Evolutionary conservation across 805 yeast genomes (phyloP), one percentile per base, ranked within the genome.

Genomic region (Starmerella apis): DNA sequence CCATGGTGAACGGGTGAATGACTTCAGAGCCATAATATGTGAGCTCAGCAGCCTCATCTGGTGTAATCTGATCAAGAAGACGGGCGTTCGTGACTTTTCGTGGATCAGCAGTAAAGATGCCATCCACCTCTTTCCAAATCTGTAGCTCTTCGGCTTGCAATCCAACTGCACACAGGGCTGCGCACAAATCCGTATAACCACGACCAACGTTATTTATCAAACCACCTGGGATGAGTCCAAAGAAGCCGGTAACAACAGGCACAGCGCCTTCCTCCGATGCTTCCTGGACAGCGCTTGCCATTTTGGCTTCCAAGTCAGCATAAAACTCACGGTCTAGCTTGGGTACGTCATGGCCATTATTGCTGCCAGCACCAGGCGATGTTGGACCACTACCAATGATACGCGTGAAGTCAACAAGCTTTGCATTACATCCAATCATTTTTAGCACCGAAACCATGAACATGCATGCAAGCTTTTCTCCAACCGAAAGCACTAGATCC

Each of bases 61-160:
- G 98, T 0, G 97, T 92, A 55, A 92, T 96, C 47, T 86, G 78
- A 51, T 79, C 77, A 56, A 92, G 72, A 46, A 90, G 71, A 59
- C 95, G 75, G 3, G 98, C 98, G 49, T 78, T 79, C 32, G 87
- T 82, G 25, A 92, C 97, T 61, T 92, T 92, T 54, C 98, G 75
- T 36, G 98, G 98, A 65, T 92, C 98, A 2, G 98, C 98, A 0
- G 97, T 88, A 71, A 92, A 92, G 35, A 92, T 92, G 60, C 98
- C 98, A 65, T 92, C 98, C 47, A 92, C 98, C 71, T 92, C 98
- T 62, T 92, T 92, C 98, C 98, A 92, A 45, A 92, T 86, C 70
- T 92, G 98, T 55, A 92, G 73, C 68, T 92, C 98, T 41, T 86
- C 94, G 4, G 97, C 96, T 55, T 75, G 78, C 45, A 83, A 68